Evolutionary conservation across 2,329 filamentous ascomycete species (phyloP).

Genomic region (Alternaria conjuncta): DNA sequence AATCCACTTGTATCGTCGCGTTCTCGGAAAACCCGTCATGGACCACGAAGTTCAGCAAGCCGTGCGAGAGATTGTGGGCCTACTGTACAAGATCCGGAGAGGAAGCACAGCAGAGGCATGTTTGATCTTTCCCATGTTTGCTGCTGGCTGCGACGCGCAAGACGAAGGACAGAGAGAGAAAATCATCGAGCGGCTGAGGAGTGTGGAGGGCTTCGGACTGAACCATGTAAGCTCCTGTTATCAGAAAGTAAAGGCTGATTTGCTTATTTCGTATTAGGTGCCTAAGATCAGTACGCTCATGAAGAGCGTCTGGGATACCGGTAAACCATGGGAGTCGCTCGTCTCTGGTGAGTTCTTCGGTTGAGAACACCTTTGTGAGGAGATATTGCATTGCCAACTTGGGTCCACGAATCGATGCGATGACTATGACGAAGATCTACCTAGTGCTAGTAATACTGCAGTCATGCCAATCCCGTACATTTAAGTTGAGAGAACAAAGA

Average conservation of each 20-base stretch:
- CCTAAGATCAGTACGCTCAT: slow-evolving; percentile 68
- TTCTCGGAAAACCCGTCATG: slow-evolving; percentile 66
- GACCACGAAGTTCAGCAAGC: slow-evolving; percentile 68
- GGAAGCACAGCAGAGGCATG: slow-evolving; percentile 77
- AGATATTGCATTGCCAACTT: not conserved
- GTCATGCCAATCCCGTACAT: not conserved
- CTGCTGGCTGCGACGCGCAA: slow-evolving; percentile 76
- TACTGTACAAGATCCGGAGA: slow-evolving; percentile 66
- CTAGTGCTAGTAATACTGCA: not conserved
- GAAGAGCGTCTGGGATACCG: slow-evolving; percentile 73
- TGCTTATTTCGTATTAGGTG: slow-evolving; percentile 51
- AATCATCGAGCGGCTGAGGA: slow-evolving; percentile 70
- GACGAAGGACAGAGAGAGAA: slow-evolving; percentile 62
- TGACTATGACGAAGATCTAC: not conserved
- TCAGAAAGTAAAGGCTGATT: not conserved
- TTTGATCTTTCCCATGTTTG: slow-evolving; percentile 81
- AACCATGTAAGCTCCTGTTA: slow-evolving; percentile 65
- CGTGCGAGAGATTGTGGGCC: slow-evolving; percentile 67
- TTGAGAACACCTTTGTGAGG: slow-evolving; percentile 12
- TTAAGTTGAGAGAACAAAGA: not conserved
- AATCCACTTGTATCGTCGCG: slow-evolving; percentile 76
- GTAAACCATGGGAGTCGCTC: slow-evolving; percentile 71
- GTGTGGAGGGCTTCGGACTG: slow-evolving; percentile 76
- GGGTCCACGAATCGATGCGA: not conserved
- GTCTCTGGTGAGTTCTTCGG: slow-evolving; percentile 73